phyloP scores from a whole-genome alignment of 257 asterid species.

The Penstemon davidsonii region DNA sequence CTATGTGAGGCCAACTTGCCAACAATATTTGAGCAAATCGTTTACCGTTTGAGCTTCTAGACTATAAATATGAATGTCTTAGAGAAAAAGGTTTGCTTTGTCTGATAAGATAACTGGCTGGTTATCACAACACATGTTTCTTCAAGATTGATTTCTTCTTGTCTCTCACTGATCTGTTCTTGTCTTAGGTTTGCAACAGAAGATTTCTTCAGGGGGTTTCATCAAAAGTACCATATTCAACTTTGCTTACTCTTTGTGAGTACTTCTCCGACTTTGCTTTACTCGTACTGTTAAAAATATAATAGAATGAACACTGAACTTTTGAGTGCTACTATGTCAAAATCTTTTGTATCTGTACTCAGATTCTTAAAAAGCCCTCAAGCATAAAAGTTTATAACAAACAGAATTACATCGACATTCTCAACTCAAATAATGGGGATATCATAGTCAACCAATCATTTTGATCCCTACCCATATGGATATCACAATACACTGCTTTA shows the following conservation, averaged over 20 bases:
- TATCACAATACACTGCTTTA: conserved; percentile 20
- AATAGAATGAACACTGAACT: not conserved
- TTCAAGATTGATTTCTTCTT: conserved; percentile 15
- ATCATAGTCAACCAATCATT: conserved; percentile 1
- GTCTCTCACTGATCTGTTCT: conserved; percentile 8
- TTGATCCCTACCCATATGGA: conserved; percentile 6
- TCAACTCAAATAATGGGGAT: not conserved
- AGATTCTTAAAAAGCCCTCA: conserved; percentile 10
- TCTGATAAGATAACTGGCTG: conserved; percentile 12
- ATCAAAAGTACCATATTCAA: conserved; percentile 68
- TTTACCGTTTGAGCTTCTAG: conserved; percentile 6
- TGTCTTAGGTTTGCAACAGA: conserved; percentile 82
- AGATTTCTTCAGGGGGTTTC: conserved; percentile 79
- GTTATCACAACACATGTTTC: not conserved
- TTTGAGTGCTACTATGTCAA: conserved; percentile 7
- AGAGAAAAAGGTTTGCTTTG: conserved; percentile 16
- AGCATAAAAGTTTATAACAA: conserved; percentile 3
- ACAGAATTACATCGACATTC: not conserved
- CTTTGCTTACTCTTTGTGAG: conserved; percentile 83
- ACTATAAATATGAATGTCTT: not conserved
- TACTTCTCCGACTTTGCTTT: conserved; percentile 30
- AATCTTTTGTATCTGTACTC: conserved; percentile 6
- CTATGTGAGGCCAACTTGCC: conserved; percentile 16
- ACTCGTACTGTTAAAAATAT: conserved; percentile 15
- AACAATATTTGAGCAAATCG: not conserved